Evolutionary conservation across 2,329 filamentous ascomycete genomes (phyloP).

Genomic region (Cytospora schulzeri): DNA sequence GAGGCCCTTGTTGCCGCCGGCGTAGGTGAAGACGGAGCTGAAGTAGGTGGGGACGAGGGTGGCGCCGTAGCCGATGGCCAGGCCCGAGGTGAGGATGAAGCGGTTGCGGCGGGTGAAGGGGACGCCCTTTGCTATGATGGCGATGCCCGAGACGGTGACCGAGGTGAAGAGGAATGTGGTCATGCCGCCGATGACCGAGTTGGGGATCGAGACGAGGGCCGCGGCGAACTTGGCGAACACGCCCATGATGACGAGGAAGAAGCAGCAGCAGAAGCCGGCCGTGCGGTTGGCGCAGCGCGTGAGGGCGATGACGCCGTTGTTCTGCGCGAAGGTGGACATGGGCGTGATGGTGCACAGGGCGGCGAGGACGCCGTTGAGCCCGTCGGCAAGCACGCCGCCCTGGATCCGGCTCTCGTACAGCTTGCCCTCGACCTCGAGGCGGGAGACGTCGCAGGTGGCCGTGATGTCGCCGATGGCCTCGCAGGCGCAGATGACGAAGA

Average conservation of each 20-base stretch:
- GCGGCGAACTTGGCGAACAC: conserved; percentile 84
- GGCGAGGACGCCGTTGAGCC: conserved; percentile 73
- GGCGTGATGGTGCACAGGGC: conserved; percentile 79
- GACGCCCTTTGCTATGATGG: conserved; percentile 70
- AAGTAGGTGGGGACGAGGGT: conserved; percentile 71
- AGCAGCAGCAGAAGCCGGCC: conserved; percentile 75
- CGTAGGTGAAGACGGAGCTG: conserved; percentile 70
- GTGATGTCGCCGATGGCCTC: conserved; percentile 82
- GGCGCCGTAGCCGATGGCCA: conserved; percentile 73
- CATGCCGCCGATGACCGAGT: conserved; percentile 68
- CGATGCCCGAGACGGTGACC: conserved; percentile 75
- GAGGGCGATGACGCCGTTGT: conserved; percentile 82
- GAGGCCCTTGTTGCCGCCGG: conserved; percentile 66
- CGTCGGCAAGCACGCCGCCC: conserved; percentile 77
- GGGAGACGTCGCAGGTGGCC: conserved; percentile 78
- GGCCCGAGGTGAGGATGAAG: conserved; percentile 76
- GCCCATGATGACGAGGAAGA: conserved; percentile 79
- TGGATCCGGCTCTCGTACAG: conserved; percentile 77
- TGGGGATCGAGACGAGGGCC: conserved; percentile 74
- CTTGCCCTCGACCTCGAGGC: conserved; percentile 71
- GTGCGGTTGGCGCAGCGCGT: conserved; percentile 80
- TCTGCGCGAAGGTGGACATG: conserved; percentile 80
- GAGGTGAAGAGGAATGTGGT: conserved; percentile 79
- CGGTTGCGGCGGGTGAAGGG: conserved; percentile 78
- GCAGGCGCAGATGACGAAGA: conserved; percentile 74